These are phyloP conservation scores for Luzula sylvatica DNA, from an alignment of 176 grass and related monocot species.

Conservation along the genomic window DNA sequence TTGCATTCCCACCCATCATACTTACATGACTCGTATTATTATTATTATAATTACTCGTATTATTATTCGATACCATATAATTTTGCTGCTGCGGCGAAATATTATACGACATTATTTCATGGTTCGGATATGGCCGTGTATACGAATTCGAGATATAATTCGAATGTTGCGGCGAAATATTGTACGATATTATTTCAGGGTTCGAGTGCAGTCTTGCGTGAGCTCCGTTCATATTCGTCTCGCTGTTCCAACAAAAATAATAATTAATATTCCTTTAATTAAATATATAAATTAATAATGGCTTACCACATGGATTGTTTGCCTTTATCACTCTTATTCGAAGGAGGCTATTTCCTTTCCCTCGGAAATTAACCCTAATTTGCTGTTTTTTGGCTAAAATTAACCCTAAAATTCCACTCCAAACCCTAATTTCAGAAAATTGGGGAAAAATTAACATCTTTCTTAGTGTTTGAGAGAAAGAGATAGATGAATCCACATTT, in stretches of 20 bases:
- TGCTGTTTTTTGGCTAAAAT: too few species aligned
- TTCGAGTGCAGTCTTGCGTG: conserved; percentile 24
- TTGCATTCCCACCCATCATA: conserved; percentile 1
- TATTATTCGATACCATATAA: neutral
- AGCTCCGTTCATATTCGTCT: conserved; percentile 22
- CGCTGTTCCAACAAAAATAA: conserved; percentile 27
- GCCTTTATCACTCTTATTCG: conserved; percentile 64
- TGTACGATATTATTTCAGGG: conserved; percentile 23
- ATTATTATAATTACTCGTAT: neutral
- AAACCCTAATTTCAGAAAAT: too few species aligned
- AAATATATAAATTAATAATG: too few species aligned
- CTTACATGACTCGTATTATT: conserved; percentile 9
- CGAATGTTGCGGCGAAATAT: conserved; percentile 14
- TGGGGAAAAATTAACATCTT: too few species aligned
- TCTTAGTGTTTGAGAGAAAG: too few species aligned
- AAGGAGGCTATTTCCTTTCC: conserved; percentile 34
- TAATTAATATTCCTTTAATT: too few species aligned
- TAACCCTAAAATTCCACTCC: too few species aligned
- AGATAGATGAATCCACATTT: too few species aligned
- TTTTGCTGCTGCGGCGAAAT: conserved; percentile 15
- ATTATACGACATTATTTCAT: conserved; percentile 21
- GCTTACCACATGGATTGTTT: conserved; percentile 31
- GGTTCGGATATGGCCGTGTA: conserved; percentile 26
- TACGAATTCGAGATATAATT: conserved; percentile 17
- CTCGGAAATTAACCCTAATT: too few species aligned